Conservation (phyloP, 1,139 yeast genomes). For the Scheffersomyces segobiensis region DNA sequence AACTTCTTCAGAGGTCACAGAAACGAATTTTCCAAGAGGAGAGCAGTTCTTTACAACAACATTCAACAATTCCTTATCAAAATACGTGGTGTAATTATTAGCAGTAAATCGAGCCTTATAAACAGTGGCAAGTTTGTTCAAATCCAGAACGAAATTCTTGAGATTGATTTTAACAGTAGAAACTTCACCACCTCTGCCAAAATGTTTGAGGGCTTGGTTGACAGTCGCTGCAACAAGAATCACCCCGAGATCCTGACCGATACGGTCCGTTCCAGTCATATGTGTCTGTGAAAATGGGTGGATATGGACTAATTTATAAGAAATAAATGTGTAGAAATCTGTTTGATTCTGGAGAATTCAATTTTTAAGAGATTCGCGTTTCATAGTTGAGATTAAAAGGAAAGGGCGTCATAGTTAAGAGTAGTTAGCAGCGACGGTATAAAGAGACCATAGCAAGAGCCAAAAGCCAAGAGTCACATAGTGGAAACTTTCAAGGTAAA, state of each 20-base stretch:
- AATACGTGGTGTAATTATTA: slow-evolving; percentile 2
- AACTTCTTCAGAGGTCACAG: slow-evolving; percentile 16
- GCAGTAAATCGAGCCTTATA: slow-evolving; percentile 15
- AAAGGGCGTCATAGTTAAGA: slow-evolving; percentile 16
- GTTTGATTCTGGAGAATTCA: slow-evolving; percentile 4
- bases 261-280: slow-evolving; percentile 3
- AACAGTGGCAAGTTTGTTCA: slow-evolving; percentile 16
- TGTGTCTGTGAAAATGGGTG: not conserved
- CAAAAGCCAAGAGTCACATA: too few species aligned
- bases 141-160: slow-evolving; percentile 16
- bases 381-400: not conserved
- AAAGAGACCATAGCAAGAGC: too few species aligned
- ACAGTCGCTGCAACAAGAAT: slow-evolving; percentile 33
- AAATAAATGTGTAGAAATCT: not conserved
- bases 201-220: slow-evolving; percentile 22
- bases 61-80: slow-evolving; percentile 11
- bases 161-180: slow-evolving; percentile 16
- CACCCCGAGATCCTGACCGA: slow-evolving; percentile 21
- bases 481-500: too few species aligned
- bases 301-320: not conserved
- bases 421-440: too few species aligned
- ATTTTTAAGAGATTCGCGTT: slow-evolving; percentile 8
- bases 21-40: slow-evolving; percentile 20
- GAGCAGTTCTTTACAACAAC: slow-evolving; percentile 9
- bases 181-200: slow-evolving; percentile 9